phyloP scores from a whole-genome alignment of 805 yeast species.

The Kuraishia floccosa region DNA sequence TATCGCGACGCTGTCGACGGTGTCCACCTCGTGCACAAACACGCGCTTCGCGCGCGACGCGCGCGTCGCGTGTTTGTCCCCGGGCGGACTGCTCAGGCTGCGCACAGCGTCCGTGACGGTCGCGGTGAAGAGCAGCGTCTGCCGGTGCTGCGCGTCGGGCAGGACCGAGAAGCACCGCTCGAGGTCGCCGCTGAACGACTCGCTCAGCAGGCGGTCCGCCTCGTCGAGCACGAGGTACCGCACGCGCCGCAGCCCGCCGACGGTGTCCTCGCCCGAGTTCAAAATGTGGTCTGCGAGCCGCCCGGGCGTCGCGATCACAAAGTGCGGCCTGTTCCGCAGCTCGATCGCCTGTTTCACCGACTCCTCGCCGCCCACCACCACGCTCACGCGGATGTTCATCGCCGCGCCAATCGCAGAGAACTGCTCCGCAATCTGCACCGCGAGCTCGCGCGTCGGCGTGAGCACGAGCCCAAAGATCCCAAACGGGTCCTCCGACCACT shows the following conservation, averaged over 20 bases:
- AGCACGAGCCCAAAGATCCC: constrained; percentile 85
- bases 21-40: constrained; percentile 66
- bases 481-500: constrained; percentile 92
- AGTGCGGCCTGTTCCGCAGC: constrained; percentile 79
- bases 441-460: constrained; percentile 91
- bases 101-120: constrained; percentile 91
- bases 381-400: constrained; percentile 73
- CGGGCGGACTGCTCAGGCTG: constrained; percentile 56
- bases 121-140: constrained; percentile 88
- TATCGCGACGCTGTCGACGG: constrained; percentile 64
- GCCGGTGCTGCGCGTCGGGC: constrained; percentile 66
- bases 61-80: constrained; percentile 42
- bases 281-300: constrained; percentile 86
- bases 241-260: constrained; percentile 65
- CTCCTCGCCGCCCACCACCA: constrained; percentile 92
- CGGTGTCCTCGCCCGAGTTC: constrained; percentile 81
- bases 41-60: too few species aligned
- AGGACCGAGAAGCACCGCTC: constrained; percentile 58
- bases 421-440: constrained; percentile 95
- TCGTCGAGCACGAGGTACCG: constrained; percentile 86
- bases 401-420: constrained; percentile 85
- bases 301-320: constrained; percentile 96
- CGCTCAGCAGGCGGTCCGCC: constrained; percentile 84
- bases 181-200: constrained; percentile 74
- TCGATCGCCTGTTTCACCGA: constrained; percentile 81